phyloP scores from a whole-genome alignment of 805 yeast genomes.

The Candida easanensis region DNA sequence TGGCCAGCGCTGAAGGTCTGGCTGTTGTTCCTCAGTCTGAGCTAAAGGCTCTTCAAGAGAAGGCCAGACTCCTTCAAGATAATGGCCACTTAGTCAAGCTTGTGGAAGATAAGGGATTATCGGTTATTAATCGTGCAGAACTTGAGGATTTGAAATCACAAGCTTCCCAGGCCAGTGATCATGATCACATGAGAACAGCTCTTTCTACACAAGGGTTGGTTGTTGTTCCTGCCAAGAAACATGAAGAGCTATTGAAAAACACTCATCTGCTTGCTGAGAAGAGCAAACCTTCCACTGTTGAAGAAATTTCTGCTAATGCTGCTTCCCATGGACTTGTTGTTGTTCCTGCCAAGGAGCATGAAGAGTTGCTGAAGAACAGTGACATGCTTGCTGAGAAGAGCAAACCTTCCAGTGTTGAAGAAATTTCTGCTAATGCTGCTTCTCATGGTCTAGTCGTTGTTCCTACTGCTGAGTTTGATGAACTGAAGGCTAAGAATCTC shows the following conservation, averaged over 20 bases:
- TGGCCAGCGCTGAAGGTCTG: conserved; percentile 1
- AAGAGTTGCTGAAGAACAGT: background rate
- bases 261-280: conserved; percentile 1
- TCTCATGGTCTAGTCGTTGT: background rate
- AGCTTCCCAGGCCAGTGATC: background rate
- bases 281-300: conserved; percentile 7
- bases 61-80: background rate
- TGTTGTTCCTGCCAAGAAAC: background rate
- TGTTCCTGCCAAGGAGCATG: background rate
- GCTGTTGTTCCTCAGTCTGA: conserved; percentile 3
- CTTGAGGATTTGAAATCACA: background rate
- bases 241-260: background rate
- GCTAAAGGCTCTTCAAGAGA: conserved; percentile 3
- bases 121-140: background rate
- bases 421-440: conserved; percentile 2
- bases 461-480: conserved; percentile 2
- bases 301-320: conserved; percentile 6
- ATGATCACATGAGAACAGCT: background rate
- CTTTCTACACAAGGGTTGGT: conserved; percentile 2
- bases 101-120: background rate
- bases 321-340: conserved; percentile 2
- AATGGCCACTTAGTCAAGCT: background rate
- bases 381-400: conserved; percentile 1
- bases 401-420: conserved; percentile 9
- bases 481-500: background rate